phyloP scores from a whole-genome alignment of 768 basidiomycete species.

The Xerocomus potaroensis region DNA sequence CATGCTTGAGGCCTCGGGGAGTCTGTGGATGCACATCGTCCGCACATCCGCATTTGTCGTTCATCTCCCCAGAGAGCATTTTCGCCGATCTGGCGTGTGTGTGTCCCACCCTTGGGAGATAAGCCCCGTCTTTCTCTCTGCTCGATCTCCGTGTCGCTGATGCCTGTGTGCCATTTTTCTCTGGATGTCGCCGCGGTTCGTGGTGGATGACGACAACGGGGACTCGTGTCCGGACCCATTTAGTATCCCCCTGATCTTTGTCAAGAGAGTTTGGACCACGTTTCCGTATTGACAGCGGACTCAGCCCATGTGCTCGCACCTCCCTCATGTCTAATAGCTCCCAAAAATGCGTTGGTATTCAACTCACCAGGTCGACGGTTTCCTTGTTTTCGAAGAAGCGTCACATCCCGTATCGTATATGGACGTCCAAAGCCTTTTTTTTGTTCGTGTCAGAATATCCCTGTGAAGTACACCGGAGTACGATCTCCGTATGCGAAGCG shows the following conservation, averaged over 20 bases:
- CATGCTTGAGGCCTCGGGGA: constrained; percentile 8
- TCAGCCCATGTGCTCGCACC: constrained; percentile 14
- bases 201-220: constrained; percentile 17
- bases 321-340: constrained; percentile 11
- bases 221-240: constrained; percentile 8
- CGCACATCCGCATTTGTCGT: constrained; percentile 16
- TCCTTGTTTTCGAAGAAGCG: constrained; percentile 14
- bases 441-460: constrained; percentile 4
- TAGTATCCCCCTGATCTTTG: constrained; percentile 14
- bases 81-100: constrained; percentile 15
- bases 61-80: constrained; percentile 4
- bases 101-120: not conserved
- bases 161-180: too few relatives aligned
- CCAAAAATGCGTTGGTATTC: constrained; percentile 14
- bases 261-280: constrained; percentile 12
- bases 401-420: not conserved
- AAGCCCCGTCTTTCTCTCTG: not conserved
- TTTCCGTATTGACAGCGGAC: constrained; percentile 7
- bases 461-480: constrained; percentile 15
- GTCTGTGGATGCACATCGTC: constrained; percentile 4
- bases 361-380: constrained; percentile 21
- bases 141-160: not conserved
- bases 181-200: constrained; percentile 18
- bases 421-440: not conserved
- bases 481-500: constrained; percentile 17